Evolutionary conservation across 495 filamentous ascomycete genomes (phyloP).

Genomic region (Penicillium simplicissimum): DNA sequence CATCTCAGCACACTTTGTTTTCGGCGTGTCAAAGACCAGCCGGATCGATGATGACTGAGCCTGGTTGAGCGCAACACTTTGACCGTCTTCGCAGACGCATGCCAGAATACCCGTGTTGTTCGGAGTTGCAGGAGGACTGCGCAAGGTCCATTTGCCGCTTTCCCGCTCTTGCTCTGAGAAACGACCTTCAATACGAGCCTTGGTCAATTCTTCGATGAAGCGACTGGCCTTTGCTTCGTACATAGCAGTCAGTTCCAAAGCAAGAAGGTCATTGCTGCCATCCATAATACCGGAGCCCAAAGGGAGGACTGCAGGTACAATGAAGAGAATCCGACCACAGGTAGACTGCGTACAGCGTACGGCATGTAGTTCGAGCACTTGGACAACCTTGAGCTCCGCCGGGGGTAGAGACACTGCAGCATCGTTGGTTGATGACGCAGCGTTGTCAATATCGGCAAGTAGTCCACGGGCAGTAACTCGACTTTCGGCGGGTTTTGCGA

Average conservation of each 20-base stretch:
- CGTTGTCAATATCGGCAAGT: slow-evolving; percentile 73
- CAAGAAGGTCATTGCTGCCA: slow-evolving; percentile 63
- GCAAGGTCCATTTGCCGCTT: slow-evolving; percentile 74
- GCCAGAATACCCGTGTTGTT: slow-evolving; percentile 67
- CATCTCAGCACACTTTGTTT: slow-evolving; percentile 30
- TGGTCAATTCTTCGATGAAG: slow-evolving; percentile 81
- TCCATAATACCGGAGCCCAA: slow-evolving; percentile 40
- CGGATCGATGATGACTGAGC: slow-evolving; percentile 35
- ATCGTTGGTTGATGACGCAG: slow-evolving; percentile 51
- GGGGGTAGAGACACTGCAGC: slow-evolving; percentile 30
- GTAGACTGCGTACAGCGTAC: slow-evolving; percentile 75
- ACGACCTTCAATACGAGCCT: slow-evolving; percentile 81
- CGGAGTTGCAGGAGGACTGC: slow-evolving; percentile 59
- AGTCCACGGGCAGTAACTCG: slow-evolving; percentile 73
- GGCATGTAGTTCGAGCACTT: slow-evolving; percentile 68
- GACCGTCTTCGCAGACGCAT: slow-evolving; percentile 73
- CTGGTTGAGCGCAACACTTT: slow-evolving; percentile 27
- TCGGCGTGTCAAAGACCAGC: slow-evolving; percentile 43
- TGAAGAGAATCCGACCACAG: slow-evolving; percentile 70
- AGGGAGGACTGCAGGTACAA: slow-evolving; percentile 61
- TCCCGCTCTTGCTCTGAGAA: slow-evolving; percentile 79
- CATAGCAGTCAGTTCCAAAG: slow-evolving; percentile 52
- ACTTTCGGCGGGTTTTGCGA: slow-evolving; percentile 63
- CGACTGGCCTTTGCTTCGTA: slow-evolving; percentile 80
- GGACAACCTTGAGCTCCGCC: slow-evolving; percentile 69